Evolutionary conservation across 192 early-diverging fungal genomes (phyloP).

Genomic region (Backusella australiensis): DNA sequence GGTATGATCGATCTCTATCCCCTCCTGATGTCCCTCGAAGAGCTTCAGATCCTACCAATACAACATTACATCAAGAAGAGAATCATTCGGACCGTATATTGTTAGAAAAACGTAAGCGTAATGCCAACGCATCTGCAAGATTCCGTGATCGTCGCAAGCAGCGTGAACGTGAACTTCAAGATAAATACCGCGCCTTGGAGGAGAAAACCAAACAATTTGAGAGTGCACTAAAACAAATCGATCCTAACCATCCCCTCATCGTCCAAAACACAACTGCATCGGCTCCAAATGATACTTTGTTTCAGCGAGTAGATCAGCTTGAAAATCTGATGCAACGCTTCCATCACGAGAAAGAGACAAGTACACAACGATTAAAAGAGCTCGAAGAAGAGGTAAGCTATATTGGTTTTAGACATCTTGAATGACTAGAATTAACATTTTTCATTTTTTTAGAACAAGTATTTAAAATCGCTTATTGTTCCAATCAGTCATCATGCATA

Average conservation of each 20-base stretch:
- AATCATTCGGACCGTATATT: constrained; percentile 44
- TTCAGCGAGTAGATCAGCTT: constrained; percentile 28
- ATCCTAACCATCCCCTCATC: constrained; percentile 10
- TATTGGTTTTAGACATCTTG: background rate
- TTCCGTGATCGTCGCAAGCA: constrained; percentile 67
- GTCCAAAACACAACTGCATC: background rate
- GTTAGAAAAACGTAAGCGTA: constrained; percentile 59
- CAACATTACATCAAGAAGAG: background rate
- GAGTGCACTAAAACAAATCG: constrained; percentile 17
- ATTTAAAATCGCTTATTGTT: background rate
- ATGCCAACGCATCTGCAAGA: constrained; percentile 61
- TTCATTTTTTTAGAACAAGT: constrained; percentile 5
- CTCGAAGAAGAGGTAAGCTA: constrained; percentile 31
- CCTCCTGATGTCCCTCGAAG: background rate
- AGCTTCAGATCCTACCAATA: background rate
- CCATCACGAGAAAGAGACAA: constrained; percentile 26
- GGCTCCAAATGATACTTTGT: background rate
- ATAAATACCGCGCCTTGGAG: constrained; percentile 53
- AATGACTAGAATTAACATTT: background rate
- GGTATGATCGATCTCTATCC: background rate
- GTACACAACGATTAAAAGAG: constrained; percentile 18
- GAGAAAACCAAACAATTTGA: constrained; percentile 32
- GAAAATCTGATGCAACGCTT: constrained; percentile 25
- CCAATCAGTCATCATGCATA: background rate
- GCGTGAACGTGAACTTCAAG: constrained; percentile 55